Conservation (phyloP, 768 basidiomycete genomes). For the Auriscalpium vulgare region DNA sequence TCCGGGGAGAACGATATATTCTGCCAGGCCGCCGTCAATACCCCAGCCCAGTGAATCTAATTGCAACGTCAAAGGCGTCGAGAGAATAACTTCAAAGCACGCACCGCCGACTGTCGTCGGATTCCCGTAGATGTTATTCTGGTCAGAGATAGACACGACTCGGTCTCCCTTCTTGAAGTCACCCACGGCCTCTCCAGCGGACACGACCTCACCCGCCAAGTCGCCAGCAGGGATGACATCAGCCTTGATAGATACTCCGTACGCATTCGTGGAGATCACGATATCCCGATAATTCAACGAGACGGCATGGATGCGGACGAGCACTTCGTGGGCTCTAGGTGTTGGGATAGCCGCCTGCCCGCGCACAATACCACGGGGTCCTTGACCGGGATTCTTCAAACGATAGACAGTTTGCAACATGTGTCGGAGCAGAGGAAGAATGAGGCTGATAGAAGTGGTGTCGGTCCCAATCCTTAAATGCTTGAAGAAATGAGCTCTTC, state of each 20-base stretch:
- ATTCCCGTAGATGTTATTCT: neutral
- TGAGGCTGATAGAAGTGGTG: too few species aligned
- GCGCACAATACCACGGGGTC: neutral
- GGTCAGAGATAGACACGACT: slow-evolving; percentile 20
- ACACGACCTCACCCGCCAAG: slow-evolving; percentile 46
- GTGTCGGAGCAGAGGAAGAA: neutral
- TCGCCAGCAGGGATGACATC: slow-evolving; percentile 33
- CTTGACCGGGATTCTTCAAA: neutral
- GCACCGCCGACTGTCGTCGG: neutral
- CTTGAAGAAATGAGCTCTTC: too few species aligned
- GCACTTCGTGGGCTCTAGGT: slow-evolving; percentile 40
- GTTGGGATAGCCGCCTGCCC: slow-evolving; percentile 16
- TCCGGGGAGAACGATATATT: slow-evolving; percentile 43
- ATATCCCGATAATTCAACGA: slow-evolving; percentile 54
- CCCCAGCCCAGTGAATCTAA: slow-evolving; percentile 34
- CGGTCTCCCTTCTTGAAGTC: slow-evolving; percentile 43
- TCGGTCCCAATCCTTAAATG: too few species aligned
- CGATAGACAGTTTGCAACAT: neutral
- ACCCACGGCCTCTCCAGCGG: slow-evolving; percentile 27
- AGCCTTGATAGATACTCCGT: slow-evolving; percentile 28
- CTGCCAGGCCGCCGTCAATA: slow-evolving; percentile 43
- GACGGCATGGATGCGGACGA: slow-evolving; percentile 49
- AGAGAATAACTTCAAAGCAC: neutral
- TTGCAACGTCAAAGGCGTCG: neutral
- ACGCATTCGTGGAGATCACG: slow-evolving; percentile 30